Evolutionary conservation across 495 filamentous ascomycete genomes (phyloP), one percentile per base, ranked within the genome.

Genomic region (Neurospora discreta): DNA sequence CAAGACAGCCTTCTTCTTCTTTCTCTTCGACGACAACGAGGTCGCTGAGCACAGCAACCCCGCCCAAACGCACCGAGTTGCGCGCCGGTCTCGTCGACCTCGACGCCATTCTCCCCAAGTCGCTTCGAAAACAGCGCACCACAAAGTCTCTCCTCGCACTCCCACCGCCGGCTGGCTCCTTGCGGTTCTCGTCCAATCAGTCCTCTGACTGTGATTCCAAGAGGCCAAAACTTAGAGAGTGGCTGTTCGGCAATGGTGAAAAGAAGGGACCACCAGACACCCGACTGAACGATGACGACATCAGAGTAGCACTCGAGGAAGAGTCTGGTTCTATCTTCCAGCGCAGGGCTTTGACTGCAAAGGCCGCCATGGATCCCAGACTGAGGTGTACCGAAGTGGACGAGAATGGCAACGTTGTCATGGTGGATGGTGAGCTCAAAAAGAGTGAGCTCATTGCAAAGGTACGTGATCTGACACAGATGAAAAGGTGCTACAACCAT

Each of bases 361-460:
- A 92, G 80, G 88, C 91, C 2, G 87, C 90, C 10, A 90, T 94
- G 73, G 93, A 97, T 80, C 85, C 92, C 42, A 88, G 90, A 73
- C 81, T 99, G 75, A 87, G 95, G 71, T 99, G 95, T 77, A 99
- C 95, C 1, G 95, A 99, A 81, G 92, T 98, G 75, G 94, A 98
- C 75, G 90, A 90, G 75, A 91, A 92, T 76, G 95, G 95, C n/a
- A 90, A 97, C 72, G 93, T 97, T 43, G 95, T 93, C n/a, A 85
- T 97, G 68, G 90, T 97, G 11, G 95, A 94, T 80, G 94, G 94
- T 69, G 95, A 99, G 80, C 97, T 97, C 80, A 95, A 94, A 81
- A 99, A 98, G 85, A 92, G 88, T 74, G 95, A 99, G 82, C 85
- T 99, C 10, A 98, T 97, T 78, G 93, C 94, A 41, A 99, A 94